phyloP scores from a whole-genome alignment of 1,139 yeast genomes.

The Saccharomycopsis crataegensis region DNA sequence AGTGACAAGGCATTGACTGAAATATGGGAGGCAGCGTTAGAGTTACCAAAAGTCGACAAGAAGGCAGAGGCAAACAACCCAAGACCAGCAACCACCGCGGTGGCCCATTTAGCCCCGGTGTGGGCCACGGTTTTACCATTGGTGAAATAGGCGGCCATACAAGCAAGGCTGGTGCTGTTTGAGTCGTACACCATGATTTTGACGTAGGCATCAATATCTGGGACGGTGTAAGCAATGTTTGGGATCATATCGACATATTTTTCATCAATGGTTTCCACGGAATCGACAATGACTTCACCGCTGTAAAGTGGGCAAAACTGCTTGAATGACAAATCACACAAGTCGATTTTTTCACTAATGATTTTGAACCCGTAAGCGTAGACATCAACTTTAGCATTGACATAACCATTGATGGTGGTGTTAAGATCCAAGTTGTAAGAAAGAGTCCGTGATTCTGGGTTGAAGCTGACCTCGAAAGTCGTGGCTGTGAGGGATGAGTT shows the following conservation, averaged over 20 bases:
- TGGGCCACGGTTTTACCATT: conserved; percentile 74
- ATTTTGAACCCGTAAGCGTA: conserved; percentile 71
- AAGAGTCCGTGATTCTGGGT: conserved; percentile 57
- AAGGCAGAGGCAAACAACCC: conserved; percentile 66
- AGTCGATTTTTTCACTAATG: conserved; percentile 43
- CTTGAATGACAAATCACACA: conserved; percentile 57
- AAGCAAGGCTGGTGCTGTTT: conserved; percentile 42
- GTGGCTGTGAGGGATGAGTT: conserved; percentile 57
- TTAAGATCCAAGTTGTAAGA: conserved; percentile 54
- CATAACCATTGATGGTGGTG: conserved; percentile 51
- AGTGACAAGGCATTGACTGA: conserved; percentile 70
- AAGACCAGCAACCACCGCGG: conserved; percentile 71
- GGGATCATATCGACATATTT: conserved; percentile 48
- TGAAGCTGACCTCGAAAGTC: conserved; percentile 57
- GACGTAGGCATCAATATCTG: conserved; percentile 71
- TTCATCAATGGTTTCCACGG: conserved; percentile 48
- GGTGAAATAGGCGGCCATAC: conserved; percentile 61
- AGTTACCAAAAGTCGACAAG: conserved; percentile 67
- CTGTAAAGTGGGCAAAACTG: conserved; percentile 76
- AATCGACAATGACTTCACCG: conserved; percentile 60
- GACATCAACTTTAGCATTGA: conserved; percentile 53
- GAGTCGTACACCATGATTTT: conserved; percentile 38
- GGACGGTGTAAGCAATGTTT: conserved; percentile 65
- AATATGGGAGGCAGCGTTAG: conserved; percentile 71
- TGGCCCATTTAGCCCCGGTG: conserved; percentile 76